Base-by-base conservation (phyloP, 139 green algal genomes). In the Coelastrella sp. region DNA sequence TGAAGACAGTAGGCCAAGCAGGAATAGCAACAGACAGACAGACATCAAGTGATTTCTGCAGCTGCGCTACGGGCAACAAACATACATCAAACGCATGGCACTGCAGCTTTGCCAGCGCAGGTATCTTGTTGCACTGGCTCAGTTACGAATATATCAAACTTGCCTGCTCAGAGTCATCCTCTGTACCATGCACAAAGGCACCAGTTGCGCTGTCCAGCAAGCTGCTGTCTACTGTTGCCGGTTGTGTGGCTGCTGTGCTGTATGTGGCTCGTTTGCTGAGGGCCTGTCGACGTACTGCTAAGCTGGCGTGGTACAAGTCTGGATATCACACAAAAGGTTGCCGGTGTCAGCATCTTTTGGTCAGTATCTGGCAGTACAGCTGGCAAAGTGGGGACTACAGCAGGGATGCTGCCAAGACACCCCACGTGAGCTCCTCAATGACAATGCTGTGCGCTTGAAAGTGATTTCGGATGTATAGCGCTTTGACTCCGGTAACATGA, bases 251-350 rank as follows among this genome's bases (percentile, higher is more conserved):
- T 20, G 10, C 17, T 14, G 11, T 32, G 78, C 54, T 84, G 78
- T 64, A 74, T n/a, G 64, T 88, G 3, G 83, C 66, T 1, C 68
- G 47, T 32, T 88, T 88, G 66, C 68, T 88, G 8, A 88, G 83
- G 3, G 83, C 83, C 68, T 88, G 83, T n/a, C 54, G 66, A 32
- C 77, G 56, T 7, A 88, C 68, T n/a, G 68, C 83, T 47, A 23
- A 57, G 68, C 66, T 88, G 54, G 83, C 83, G 68, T 88, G 83
- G 83, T 80, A 66, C 47, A 88, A 20, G 54, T 11, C 83, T 88
- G 83, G 10, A 80, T 32, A 14, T 7, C 5, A 23, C 54, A 68
- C 54, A 66, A 22, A 0, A 7, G 64, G 16, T 71, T 71, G 64
- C 64, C 64, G 2, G 16, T 47, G 32, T 47, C 0, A 47, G 32